These are phyloP conservation scores for Spizellomyces sp. DNA, from an alignment of 192 early-diverging fungal species.

Conservation along the genomic window DNA sequence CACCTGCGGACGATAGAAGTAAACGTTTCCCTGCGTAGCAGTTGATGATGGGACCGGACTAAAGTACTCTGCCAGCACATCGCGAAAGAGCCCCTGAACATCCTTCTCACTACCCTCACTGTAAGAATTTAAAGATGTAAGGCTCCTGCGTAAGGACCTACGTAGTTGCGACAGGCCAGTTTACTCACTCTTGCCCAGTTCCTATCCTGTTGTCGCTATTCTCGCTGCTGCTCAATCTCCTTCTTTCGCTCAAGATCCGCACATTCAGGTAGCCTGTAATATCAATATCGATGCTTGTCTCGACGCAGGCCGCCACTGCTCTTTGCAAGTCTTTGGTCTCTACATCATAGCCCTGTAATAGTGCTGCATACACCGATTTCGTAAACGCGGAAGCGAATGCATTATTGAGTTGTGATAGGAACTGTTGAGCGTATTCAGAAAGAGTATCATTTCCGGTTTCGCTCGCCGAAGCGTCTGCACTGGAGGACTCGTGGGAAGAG, in stretches of 20 bases:
- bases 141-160: background rate
- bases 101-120: conserved; percentile 3
- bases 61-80: conserved; percentile 63
- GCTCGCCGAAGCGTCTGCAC: background rate
- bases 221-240: background rate
- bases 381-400: conserved; percentile 36
- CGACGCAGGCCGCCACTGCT: conserved; percentile 31
- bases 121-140: background rate
- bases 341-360: conserved; percentile 40
- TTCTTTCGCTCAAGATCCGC: background rate
- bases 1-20: conserved; percentile 58
- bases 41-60: conserved; percentile 50
- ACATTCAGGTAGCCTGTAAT: conserved; percentile 47
- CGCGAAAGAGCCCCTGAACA: conserved; percentile 47
- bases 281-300: conserved; percentile 42
- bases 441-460: background rate
- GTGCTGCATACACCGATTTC: conserved; percentile 39
- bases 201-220: background rate
- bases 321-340: conserved; percentile 29
- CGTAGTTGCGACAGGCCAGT: background rate
- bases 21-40: conserved; percentile 46
- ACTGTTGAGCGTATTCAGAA: conserved; percentile 6
- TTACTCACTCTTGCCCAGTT: background rate
- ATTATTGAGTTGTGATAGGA: conserved; percentile 11
- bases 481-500: background rate